phyloP scores from a whole-genome alignment of 345 rosid species.

The Pugionium dolabratum region DNA sequence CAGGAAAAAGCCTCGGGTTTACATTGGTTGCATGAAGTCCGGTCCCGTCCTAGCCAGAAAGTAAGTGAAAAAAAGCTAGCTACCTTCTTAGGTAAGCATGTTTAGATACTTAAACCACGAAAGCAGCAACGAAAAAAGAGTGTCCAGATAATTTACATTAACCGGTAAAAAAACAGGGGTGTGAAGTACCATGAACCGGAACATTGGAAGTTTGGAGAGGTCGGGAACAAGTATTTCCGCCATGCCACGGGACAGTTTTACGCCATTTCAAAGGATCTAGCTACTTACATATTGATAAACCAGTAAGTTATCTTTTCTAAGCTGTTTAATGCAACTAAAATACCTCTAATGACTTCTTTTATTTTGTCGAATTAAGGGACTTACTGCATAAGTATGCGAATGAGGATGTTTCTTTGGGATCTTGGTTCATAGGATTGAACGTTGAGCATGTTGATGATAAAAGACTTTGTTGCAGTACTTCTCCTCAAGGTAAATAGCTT shows the following conservation, averaged over 20 bases:
- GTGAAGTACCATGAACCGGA: neutral
- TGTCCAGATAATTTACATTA: too few species aligned
- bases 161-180: neutral
- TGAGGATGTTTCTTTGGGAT: neutral
- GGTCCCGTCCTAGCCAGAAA: neutral
- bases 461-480: slow-evolving; percentile 44
- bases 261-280: neutral
- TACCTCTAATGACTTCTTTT: too few species aligned
- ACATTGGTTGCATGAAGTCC: neutral
- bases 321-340: neutral
- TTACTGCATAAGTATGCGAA: neutral
- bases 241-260: neutral
- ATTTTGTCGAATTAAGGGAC: neutral
- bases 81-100: slow-evolving; percentile 2
- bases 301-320: neutral
- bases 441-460: neutral
- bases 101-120: neutral
- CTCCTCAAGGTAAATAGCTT: slow-evolving; percentile 63
- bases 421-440: neutral
- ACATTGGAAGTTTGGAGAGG: neutral
- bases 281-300: neutral
- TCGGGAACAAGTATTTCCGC: neutral
- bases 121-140: neutral
- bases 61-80: neutral
- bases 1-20: neutral